phyloP scores from a whole-genome alignment of 2,329 filamentous ascomycete species.

The Aspergillus sergii region DNA sequence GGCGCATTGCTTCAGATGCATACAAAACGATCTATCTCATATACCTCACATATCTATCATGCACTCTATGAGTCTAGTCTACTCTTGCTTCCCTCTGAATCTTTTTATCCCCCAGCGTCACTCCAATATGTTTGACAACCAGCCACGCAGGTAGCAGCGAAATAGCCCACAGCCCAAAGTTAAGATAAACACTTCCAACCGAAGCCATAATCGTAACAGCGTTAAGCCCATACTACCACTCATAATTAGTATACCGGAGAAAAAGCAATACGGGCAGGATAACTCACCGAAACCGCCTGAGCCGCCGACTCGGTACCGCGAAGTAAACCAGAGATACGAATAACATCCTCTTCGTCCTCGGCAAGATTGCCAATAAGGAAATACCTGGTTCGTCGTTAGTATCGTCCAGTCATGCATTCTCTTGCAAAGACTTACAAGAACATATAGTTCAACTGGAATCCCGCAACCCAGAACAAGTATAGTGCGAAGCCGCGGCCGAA shows the following conservation, averaged over 20 bases:
- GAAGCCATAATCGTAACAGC: conserved; percentile 64
- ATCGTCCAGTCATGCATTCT: too few relatives aligned
- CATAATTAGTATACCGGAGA: conserved; percentile 2
- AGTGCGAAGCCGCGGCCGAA: conserved; percentile 69
- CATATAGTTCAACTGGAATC: conserved; percentile 75
- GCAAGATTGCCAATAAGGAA: conserved; percentile 71
- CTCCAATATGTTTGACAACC: conserved; percentile 61
- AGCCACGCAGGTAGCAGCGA: conserved; percentile 68
- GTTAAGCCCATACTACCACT: conserved; percentile 61
- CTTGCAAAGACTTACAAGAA: conserved; percentile 56
- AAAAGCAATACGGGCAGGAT: not conserved
- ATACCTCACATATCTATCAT: not conserved
- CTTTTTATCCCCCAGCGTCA: conserved; percentile 33
- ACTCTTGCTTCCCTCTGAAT: conserved; percentile 18
- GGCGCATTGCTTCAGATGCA: not conserved
- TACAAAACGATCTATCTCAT: not conserved
- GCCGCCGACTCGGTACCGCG: conserved; percentile 72
- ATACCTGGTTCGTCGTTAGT: conserved; percentile 51
- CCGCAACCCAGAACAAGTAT: conserved; percentile 67
- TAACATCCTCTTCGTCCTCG: conserved; percentile 62
- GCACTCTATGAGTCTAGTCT: not conserved
- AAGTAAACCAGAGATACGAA: conserved; percentile 68
- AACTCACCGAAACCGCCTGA: conserved; percentile 65
- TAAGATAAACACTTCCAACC: conserved; percentile 69
- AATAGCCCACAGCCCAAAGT: conserved; percentile 69